These are phyloP conservation scores for Astragalus glycyphyllos DNA, from an alignment of 306 rosid genomes.

Conservation along the genomic window DNA sequence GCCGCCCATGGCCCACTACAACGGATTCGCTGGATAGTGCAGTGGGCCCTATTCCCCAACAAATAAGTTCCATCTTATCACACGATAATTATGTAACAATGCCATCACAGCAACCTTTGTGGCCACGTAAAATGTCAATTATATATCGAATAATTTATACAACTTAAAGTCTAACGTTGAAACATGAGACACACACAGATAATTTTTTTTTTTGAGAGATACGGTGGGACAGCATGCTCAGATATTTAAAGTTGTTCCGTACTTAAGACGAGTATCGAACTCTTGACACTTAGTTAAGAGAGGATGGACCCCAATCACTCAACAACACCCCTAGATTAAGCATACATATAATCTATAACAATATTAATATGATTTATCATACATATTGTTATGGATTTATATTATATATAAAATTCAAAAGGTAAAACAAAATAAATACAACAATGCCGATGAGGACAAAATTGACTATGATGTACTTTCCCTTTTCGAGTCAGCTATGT, in stretches of 20 bases:
- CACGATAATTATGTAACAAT: slow-evolving; percentile 31
- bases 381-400: background rate
- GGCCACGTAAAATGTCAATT: slow-evolving; percentile 28
- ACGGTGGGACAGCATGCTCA: too few species aligned
- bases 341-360: background rate
- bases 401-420: background rate
- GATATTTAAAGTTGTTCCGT: too few species aligned
- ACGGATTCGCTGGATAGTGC: slow-evolving; percentile 37
- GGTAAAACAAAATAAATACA: background rate
- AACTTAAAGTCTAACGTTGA: background rate
- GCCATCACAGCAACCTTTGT: slow-evolving; percentile 17
- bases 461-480: slow-evolving; percentile 15
- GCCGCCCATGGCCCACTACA: slow-evolving; percentile 49
- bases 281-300: too few species aligned
- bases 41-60: slow-evolving; percentile 43
- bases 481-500: slow-evolving; percentile 39
- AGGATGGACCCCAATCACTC: too few species aligned
- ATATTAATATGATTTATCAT: background rate
- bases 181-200: background rate
- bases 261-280: too few species aligned
- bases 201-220: too few species aligned
- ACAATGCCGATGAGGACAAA: slow-evolving; percentile 7
- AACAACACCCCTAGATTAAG: too few species aligned
- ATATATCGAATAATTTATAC: background rate
- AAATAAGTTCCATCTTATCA: slow-evolving; percentile 32